Evolutionary conservation across 2,329 filamentous ascomycete genomes (phyloP), one percentile per base, ranked within the genome.

Genomic region (Phyllosticta ampelicida): DNA sequence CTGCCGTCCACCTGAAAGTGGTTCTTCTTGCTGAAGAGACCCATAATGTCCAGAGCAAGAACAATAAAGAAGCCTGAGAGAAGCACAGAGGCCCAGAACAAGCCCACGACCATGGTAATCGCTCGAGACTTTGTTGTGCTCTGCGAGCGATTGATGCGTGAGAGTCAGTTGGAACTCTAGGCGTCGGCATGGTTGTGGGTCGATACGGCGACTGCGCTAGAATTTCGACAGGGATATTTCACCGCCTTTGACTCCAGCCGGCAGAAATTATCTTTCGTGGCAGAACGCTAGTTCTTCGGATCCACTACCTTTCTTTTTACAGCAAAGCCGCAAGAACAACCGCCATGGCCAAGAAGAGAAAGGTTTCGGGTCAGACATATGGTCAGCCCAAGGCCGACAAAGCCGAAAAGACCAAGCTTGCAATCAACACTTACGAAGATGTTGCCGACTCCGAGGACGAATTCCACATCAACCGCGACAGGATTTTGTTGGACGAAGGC

Each of bases 371-470:
- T 61, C 77, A 71, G 56, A 63, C 68, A 44, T 44, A 44, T 44
- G 36, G 36, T 16, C 66, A 69, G 52, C 62, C 71, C 10, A 71
- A 74, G 55, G 61, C 66, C 20, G 65, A 61, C 0, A 67, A 70
- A 6, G 65, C 69, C 57, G 69, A 44, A 54, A 60, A 66, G 26
- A 82, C 85, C 36, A 83, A 84, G 55, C 79, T 90, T 62, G 67
- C 69, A 19, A 75, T 80, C 58, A 73, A 69, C 59, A 85, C 82
- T 2, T 92, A 81, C 71, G 85, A 92, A 72, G 90, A 95, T 73
- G 86, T 99, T 65, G 89, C 91, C 63, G 86, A 96, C 70, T 95
- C 90, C 1, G 90, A 96, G 71, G 94, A 99, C 71, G 90, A 96
- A 70, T 95, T 96, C 71, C 89, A 92, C 67, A 78, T 91, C 60